phyloP scores from a whole-genome alignment of 176 grass and related monocot species.

The Zoysia pacifica region DNA sequence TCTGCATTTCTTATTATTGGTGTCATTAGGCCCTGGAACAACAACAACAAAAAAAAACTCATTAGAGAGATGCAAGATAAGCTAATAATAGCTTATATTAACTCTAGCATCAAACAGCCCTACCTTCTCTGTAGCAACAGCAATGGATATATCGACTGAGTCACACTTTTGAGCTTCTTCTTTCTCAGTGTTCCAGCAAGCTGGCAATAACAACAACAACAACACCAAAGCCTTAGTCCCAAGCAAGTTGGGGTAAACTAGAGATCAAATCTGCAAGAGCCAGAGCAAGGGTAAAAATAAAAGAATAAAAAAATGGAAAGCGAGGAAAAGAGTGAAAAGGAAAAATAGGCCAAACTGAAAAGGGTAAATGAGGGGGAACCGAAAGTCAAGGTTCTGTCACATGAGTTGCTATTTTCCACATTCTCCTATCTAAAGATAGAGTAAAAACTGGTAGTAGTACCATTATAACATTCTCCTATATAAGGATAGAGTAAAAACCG shows the following conservation, averaged over 20 bases:
- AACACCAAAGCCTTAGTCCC: no score
- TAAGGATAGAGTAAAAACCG: not conserved
- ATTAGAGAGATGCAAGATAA: constrained; percentile 38
- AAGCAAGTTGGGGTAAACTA: no score
- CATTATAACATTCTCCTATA: no score
- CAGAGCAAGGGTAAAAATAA: no score
- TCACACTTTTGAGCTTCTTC: constrained; percentile 71
- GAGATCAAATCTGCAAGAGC: no score
- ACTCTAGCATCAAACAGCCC: constrained; percentile 15
- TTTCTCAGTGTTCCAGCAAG: constrained; percentile 76
- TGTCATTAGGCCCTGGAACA: constrained; percentile 88
- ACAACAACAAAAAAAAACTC: constrained; percentile 5
- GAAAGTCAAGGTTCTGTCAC: no score
- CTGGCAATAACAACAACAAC: constrained; percentile 38
- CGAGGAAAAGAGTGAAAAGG: no score
- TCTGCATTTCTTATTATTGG: constrained; percentile 95
- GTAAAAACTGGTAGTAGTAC: not conserved
- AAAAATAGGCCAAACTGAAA: no score
- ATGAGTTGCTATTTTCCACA: no score
- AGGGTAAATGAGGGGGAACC: no score
- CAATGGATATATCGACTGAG: constrained; percentile 92
- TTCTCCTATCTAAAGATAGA: no score
- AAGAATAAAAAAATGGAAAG: no score
- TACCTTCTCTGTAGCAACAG: constrained; percentile 97
- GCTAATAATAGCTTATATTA: constrained; percentile 7